Evolutionary conservation across 164 flowering plant species (phyloP), one percentile per base, ranked within the genome.

Genomic region (Magnolia changhungtana): DNA sequence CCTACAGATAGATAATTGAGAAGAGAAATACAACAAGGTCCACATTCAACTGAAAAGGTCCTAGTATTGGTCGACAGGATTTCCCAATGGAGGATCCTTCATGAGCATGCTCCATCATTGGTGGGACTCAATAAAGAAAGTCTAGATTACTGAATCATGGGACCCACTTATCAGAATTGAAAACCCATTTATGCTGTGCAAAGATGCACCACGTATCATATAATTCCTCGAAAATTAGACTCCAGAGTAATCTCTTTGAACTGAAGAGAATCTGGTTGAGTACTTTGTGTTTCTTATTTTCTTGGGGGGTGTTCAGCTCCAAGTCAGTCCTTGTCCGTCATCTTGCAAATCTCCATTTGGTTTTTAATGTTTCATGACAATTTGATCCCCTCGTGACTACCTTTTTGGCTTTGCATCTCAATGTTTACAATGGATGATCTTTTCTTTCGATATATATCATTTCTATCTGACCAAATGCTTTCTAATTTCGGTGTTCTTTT

Each of bases 401-500:
- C 0, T 37, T 37, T 37, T 37, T 5, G 7, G 45, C 45, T 37
- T 37, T 37, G 45, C 45, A 37, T 37, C 45, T 37, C 45, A 37
- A 37, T 37, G 45, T 37, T 1, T n/a, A 5, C 8, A 8, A 4
- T 45, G n/a, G 55, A 9, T 19, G 67, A 13, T 7, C 23, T 10
- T 19, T 64, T 50, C 9, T 10, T 8, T 65, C 66, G 21, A 77
- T 37, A 5, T 73, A 27, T 27, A 71, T 55, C 76, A 79, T 82
- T 77, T 37, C 45, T 37, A 37, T 37, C 45, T 37, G 45, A 37
- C 45, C 45, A 37, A 37, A 37, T 37, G 45, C 45, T 37, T 37
- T 37, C 45, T 37, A 5, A 37, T 37, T 37, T 37, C 2, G 45
- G 45, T 37, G 45, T 37, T 37, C 2, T 37, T 37, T 37, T 37